These are phyloP conservation scores for Vigna hirtella DNA, from an alignment of 306 rosid genomes.

Conservation along the genomic window DNA sequence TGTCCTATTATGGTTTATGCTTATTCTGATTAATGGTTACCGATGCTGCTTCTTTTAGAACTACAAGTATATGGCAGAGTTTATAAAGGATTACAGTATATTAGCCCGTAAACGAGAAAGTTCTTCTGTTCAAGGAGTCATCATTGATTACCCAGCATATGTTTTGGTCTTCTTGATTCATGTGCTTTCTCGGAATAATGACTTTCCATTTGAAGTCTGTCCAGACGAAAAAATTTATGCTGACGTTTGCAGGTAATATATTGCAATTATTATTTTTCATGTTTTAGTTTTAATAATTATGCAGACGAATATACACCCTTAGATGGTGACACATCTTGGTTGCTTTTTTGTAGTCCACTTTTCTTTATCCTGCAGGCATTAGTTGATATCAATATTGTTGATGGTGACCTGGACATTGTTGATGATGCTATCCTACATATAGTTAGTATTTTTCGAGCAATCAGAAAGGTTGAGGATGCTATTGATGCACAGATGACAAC, in stretches of 20 bases:
- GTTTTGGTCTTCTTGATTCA: conserved; percentile 80
- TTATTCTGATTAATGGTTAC: conserved; percentile 37
- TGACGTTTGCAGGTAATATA: conserved; percentile 73
- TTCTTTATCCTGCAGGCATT: conserved; percentile 72
- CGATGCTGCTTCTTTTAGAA: conserved; percentile 66
- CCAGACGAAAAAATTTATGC: conserved; percentile 67
- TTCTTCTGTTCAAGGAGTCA: conserved; percentile 61
- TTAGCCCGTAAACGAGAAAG: conserved; percentile 63
- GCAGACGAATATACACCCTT: conserved; percentile 15
- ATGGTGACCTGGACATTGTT: conserved; percentile 62
- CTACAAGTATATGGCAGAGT: conserved; percentile 71
- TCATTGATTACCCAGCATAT: conserved; percentile 73
- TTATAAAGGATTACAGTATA: conserved; percentile 76
- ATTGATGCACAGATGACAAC: conserved; percentile 60
- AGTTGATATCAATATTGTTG: conserved; percentile 54
- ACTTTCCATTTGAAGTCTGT: conserved; percentile 64
- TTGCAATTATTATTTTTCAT: conserved; percentile 24
- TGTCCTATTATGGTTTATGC: conserved; percentile 22
- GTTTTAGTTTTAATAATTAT: conserved; percentile 35
- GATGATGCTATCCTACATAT: conserved; percentile 65
- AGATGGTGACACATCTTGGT: conserved; percentile 45
- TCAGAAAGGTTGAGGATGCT: conserved; percentile 86
- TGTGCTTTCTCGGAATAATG: conserved; percentile 72
- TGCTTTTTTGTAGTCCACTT: conserved; percentile 82
- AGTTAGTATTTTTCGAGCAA: conserved; percentile 77